Evolutionary conservation across 2,329 filamentous ascomycete species (phyloP).

Genomic region (Sarocladium oryzae): DNA sequence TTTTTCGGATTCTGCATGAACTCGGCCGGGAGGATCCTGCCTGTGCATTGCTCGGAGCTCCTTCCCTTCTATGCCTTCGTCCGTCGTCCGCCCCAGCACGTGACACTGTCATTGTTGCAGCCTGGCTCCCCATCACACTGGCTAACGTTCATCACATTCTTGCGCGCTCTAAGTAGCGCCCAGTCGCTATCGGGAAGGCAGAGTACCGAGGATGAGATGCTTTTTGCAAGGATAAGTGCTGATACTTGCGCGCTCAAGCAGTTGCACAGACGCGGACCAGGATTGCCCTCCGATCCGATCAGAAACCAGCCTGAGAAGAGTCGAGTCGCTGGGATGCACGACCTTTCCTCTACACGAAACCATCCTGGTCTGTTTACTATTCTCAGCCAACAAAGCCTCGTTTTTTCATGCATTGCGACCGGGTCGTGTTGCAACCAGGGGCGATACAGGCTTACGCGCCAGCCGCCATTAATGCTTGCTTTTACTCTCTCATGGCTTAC

Average conservation of each 20-base stretch:
- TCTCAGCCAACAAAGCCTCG: too few species aligned
- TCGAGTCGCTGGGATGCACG: background rate
- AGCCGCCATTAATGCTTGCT: background rate
- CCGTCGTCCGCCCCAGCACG: background rate
- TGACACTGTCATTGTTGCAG: background rate
- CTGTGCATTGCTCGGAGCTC: too few species aligned
- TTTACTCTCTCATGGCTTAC: background rate
- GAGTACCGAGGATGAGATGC: background rate
- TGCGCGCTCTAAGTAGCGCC: background rate
- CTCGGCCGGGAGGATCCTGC: background rate
- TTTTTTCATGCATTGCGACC: background rate
- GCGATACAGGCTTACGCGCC: background rate
- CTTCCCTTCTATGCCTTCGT: too few species aligned
- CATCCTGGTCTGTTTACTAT: too few species aligned
- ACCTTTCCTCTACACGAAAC: background rate
- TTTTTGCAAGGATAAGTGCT: background rate
- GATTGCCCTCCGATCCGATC: background rate
- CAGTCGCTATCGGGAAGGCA: background rate
- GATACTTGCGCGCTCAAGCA: background rate
- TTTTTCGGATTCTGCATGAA: too few species aligned
- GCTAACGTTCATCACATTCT: background rate
- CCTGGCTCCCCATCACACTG: background rate
- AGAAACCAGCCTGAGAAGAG: background rate
- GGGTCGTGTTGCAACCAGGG: background rate
- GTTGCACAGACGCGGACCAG: slow-evolving; percentile 1